Evolutionary conservation across 2,329 filamentous ascomycete species (phyloP).

Genomic region (Alternaria metachromatica): DNA sequence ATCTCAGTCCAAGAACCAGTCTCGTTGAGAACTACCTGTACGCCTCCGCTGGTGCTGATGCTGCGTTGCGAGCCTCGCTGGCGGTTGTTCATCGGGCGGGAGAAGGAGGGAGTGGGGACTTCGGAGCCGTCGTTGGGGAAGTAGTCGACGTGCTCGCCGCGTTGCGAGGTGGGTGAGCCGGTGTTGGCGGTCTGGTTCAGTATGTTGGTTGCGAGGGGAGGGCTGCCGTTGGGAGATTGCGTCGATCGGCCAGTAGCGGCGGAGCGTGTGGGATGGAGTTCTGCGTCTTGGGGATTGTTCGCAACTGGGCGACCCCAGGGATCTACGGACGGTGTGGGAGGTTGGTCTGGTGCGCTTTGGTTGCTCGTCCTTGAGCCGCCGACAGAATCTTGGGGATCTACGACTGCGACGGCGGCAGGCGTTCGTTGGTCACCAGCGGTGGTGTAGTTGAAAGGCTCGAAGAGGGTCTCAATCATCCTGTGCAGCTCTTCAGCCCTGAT

Average conservation of each 20-base stretch:
- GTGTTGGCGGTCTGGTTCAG: conserved; percentile 31
- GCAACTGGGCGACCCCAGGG: conserved; percentile 40
- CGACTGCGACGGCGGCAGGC: conserved; percentile 43
- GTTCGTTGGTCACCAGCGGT: conserved; percentile 76
- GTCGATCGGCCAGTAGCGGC: conserved; percentile 50
- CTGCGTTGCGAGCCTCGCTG: conserved; percentile 71
- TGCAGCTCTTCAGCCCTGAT: conserved; percentile 94
- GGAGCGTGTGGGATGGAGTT: conserved; percentile 47
- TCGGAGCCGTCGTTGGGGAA: conserved; percentile 43
- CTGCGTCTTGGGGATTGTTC: conserved; percentile 46
- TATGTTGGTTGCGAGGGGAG: conserved; percentile 47
- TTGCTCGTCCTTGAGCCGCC: conserved; percentile 44
- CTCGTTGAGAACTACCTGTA: conserved; percentile 90
- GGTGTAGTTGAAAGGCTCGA: conserved; percentile 95
- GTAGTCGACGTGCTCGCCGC: conserved; percentile 44
- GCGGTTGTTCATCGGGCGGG: conserved; percentile 52
- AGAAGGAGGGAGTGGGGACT: conserved; percentile 41
- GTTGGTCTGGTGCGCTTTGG: conserved; percentile 41
- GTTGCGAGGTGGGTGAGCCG: conserved; percentile 44
- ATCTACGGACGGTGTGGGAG: conserved; percentile 42
- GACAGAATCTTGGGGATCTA: conserved; percentile 38
- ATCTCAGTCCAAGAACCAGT: conserved; percentile 90
- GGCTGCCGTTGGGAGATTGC: conserved; percentile 57
- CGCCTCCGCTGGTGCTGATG: conserved; percentile 78
- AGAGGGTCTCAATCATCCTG: conserved; percentile 90